These are phyloP conservation scores for Xeromyces bisporus DNA, from an alignment of 495 filamentous ascomycete genomes.

Conservation along the genomic window DNA sequence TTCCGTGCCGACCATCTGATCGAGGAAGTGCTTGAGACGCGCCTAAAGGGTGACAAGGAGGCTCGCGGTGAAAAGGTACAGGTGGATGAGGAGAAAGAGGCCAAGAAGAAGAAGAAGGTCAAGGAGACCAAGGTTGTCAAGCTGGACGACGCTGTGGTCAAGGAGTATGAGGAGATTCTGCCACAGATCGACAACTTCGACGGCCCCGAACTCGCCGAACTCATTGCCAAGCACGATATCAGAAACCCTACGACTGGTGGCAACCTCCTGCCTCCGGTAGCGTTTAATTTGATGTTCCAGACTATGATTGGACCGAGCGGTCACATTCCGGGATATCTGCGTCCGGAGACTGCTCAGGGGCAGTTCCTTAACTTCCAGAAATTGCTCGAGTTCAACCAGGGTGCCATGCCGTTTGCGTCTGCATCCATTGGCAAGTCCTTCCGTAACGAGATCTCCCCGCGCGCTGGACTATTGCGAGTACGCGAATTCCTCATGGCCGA, in stretches of 20 bases:
- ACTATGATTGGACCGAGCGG: constrained; percentile 52
- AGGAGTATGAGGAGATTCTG: constrained; percentile 52
- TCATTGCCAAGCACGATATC: constrained; percentile 50
- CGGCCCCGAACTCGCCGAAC: constrained; percentile 42
- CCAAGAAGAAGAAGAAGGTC: constrained; percentile 48
- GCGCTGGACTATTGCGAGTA: constrained; percentile 48
- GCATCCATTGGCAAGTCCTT: constrained; percentile 65
- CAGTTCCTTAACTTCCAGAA: constrained; percentile 55
- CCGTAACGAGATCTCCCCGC: constrained; percentile 57
- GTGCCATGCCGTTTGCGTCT: constrained; percentile 53
- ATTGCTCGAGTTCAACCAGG: constrained; percentile 54
- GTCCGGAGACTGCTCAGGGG: constrained; percentile 52
- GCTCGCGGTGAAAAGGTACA: constrained; percentile 55
- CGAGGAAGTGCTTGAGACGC: constrained; percentile 72
- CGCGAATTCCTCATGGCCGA: constrained; percentile 62
- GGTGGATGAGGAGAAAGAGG: constrained; percentile 46
- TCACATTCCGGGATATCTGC: constrained; percentile 44
- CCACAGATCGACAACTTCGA: constrained; percentile 59
- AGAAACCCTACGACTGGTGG: constrained; percentile 45
- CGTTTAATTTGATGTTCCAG: constrained; percentile 65
- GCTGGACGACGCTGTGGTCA: constrained; percentile 43
- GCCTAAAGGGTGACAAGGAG: constrained; percentile 67
- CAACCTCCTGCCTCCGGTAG: constrained; percentile 42
- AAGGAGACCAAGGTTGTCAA: constrained; percentile 41
- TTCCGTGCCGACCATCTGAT: constrained; percentile 91